Percentiles rank a stretch among this genome's conserved stretches.
Evolutionary conservation across 495 filamentous ascomycete species (phyloP).

Genomic region (Aspergillus kassunensis): DNA sequence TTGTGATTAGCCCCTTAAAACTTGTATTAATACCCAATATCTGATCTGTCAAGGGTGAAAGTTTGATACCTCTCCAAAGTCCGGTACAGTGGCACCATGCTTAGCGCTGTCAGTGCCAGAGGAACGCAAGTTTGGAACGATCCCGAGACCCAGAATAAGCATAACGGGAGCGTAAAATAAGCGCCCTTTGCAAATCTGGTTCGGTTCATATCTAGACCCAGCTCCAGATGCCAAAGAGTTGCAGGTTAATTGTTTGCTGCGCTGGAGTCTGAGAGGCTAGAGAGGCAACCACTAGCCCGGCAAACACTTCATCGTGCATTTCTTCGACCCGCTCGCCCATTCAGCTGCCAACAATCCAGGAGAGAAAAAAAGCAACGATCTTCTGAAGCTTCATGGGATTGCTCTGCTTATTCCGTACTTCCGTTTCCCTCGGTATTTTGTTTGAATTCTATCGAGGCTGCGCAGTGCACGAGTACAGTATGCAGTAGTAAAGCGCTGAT

Average conservation of each 20-base stretch:
- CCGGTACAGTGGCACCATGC: too few species aligned
- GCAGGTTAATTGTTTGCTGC: not conserved
- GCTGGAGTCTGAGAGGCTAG: conserved; percentile 4
- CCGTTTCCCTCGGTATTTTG: too few species aligned
- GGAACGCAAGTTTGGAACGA: conserved; percentile 5
- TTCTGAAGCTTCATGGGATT: not conserved
- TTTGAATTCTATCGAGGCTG: too few species aligned
- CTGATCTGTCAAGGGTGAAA: too few species aligned
- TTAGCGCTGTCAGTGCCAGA: too few species aligned
- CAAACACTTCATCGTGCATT: conserved; percentile 29
- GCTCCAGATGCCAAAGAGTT: conserved; percentile 1
- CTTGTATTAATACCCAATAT: too few species aligned
- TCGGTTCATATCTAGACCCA: conserved; percentile 20
- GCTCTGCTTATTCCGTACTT: not conserved
- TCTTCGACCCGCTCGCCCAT: conserved; percentile 13
- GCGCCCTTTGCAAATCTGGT: conserved; percentile 23
- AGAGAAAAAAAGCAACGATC: not conserved
- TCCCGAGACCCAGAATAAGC: conserved; percentile 24
- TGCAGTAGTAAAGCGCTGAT: not conserved
- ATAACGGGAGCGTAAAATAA: conserved; percentile 29
- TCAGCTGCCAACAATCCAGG: not conserved
- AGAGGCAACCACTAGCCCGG: conserved; percentile 18
- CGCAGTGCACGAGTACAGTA: too few species aligned
- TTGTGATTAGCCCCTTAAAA: too few species aligned
- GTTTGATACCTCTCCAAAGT: too few species aligned